Percentiles rank a stretch among this genome's conserved stretches.
Conservation (phyloP, 805 yeast genomes). For the Candida bentonensis region DNA sequence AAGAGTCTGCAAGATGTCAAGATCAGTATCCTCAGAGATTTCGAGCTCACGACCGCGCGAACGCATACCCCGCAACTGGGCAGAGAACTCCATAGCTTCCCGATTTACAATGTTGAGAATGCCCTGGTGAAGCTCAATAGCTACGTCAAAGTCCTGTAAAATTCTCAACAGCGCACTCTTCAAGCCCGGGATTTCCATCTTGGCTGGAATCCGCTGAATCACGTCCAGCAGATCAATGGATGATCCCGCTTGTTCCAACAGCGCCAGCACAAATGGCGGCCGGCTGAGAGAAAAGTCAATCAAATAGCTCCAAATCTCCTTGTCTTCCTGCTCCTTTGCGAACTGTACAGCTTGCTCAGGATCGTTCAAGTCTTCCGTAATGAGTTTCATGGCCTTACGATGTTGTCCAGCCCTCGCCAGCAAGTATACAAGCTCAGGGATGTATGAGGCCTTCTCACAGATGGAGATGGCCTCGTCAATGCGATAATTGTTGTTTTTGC, state of each 20-base stretch:
- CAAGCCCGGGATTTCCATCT: conserved; percentile 51
- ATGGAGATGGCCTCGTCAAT: conserved; percentile 55
- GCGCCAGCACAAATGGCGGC: conserved; percentile 63
- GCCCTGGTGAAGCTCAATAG: conserved; percentile 34
- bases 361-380: conserved; percentile 63
- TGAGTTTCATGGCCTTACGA: conserved; percentile 57
- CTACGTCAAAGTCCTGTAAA: conserved; percentile 45
- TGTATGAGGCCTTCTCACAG: conserved; percentile 39
- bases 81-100: background rate
- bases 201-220: conserved; percentile 46
- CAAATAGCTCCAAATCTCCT: conserved; percentile 69
- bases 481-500: conserved; percentile 39
- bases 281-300: conserved; percentile 54
- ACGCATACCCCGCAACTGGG: background rate
- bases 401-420: conserved; percentile 75
- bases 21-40: background rate
- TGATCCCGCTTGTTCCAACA: conserved; percentile 38
- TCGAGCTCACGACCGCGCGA: background rate
- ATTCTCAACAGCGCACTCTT: conserved; percentile 47
- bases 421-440: conserved; percentile 66
- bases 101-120: conserved; percentile 37
- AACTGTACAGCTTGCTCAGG: conserved; percentile 71
- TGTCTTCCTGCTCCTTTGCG: conserved; percentile 52
- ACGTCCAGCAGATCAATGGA: conserved; percentile 44
- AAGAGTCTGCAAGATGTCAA: background rate